A percentile compares a stretch with the other conserved stretches of the same genome.
Evolutionary conservation across 1,139 yeast species (phyloP).

Genomic region (Protomyces macrosporus): DNA sequence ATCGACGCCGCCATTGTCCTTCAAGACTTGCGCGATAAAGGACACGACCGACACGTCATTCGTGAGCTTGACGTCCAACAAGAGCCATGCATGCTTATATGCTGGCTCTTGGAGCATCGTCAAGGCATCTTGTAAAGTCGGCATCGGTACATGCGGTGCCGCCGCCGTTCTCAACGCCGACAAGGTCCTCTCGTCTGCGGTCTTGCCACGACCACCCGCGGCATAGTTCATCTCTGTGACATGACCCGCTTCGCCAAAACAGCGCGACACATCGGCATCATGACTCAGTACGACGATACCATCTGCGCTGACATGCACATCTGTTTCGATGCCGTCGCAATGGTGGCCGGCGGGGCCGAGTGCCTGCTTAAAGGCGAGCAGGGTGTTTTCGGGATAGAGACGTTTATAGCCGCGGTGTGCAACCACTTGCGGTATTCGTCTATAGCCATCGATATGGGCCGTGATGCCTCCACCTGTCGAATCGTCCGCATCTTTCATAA

Average conservation of each 20-base stretch:
- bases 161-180: constrained; percentile 51
- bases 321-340: constrained; percentile 65
- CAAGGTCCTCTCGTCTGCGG: constrained; percentile 43
- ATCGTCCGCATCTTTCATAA: too few relatives aligned
- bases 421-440: constrained; percentile 10
- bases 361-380: constrained; percentile 67
- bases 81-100: constrained; percentile 45
- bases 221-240: constrained; percentile 18
- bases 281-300: constrained; percentile 71
- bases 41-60: constrained; percentile 58
- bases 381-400: constrained; percentile 71
- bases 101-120: constrained; percentile 51
- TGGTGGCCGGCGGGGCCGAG: constrained; percentile 54
- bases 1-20: constrained; percentile 46
- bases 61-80: constrained; percentile 76
- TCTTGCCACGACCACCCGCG: constrained; percentile 40
- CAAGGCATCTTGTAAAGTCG: constrained; percentile 57
- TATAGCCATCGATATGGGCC: too few relatives aligned
- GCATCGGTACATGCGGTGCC: constrained; percentile 53
- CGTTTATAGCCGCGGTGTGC: constrained; percentile 46
- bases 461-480: too few relatives aligned
- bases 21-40: constrained; percentile 49
- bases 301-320: constrained; percentile 72
- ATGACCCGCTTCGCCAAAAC: constrained; percentile 47
- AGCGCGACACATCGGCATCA: constrained; percentile 55